phyloP scores from a whole-genome alignment of 2,329 filamentous ascomycete species.

The Penicillium sp. region DNA sequence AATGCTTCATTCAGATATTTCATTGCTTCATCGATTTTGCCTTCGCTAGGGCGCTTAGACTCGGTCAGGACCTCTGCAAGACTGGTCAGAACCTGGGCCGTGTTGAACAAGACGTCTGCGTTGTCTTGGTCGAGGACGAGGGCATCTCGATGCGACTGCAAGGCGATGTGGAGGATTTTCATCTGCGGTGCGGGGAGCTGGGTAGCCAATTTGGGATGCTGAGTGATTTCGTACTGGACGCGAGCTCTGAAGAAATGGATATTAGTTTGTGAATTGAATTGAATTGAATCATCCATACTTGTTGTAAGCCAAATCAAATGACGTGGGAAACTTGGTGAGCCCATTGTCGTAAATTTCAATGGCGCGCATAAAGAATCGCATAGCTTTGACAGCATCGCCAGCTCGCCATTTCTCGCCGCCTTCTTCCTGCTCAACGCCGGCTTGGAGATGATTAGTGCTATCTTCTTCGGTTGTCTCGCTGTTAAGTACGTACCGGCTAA shows the following conservation, averaged over 20 bases:
- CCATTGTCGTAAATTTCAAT: slow-evolving; percentile 64
- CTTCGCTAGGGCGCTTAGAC: slow-evolving; percentile 44
- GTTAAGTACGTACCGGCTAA: slow-evolving; percentile 49
- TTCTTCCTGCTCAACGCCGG: slow-evolving; percentile 66
- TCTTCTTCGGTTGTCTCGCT: neutral
- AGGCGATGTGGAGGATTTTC: slow-evolving; percentile 56
- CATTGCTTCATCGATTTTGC: slow-evolving; percentile 45
- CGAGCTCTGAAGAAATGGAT: slow-evolving; percentile 46
- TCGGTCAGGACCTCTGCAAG: slow-evolving; percentile 60
- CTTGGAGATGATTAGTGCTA: slow-evolving; percentile 26
- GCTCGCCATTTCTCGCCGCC: slow-evolving; percentile 71
- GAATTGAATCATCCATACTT: slow-evolving; percentile 48
- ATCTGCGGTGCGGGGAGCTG: slow-evolving; percentile 53
- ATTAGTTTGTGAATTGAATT: neutral
- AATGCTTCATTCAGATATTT: slow-evolving; percentile 58
- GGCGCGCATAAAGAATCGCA: slow-evolving; percentile 57
- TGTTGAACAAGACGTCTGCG: slow-evolving; percentile 67
- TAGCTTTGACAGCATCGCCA: slow-evolving; percentile 64
- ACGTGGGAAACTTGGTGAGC: slow-evolving; percentile 55
- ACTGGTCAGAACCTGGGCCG: slow-evolving; percentile 64
- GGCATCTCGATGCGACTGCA: slow-evolving; percentile 62
- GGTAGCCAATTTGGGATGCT: slow-evolving; percentile 59
- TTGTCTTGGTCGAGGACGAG: slow-evolving; percentile 58
- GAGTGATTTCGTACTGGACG: slow-evolving; percentile 65
- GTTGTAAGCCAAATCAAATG: slow-evolving; percentile 71